phyloP scores from a whole-genome alignment of 2,329 filamentous ascomycete species.

The Didymella pinodella region DNA sequence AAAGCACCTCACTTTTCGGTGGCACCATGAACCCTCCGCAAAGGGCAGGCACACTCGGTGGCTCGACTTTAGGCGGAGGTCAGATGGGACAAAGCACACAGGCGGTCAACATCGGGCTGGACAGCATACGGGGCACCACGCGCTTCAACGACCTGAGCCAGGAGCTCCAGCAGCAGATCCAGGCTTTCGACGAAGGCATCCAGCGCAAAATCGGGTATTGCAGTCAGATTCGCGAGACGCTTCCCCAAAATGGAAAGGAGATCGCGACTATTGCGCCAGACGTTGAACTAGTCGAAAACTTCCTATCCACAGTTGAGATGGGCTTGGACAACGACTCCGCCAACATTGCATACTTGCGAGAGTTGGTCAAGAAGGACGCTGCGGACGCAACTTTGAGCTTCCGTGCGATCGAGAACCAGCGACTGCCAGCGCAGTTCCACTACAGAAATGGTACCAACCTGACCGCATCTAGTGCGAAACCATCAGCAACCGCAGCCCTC shows the following conservation, averaged over 20 bases:
- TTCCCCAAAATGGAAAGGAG: slow-evolving; percentile 68
- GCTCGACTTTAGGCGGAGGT: slow-evolving; percentile 33
- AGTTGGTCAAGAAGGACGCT: slow-evolving; percentile 69
- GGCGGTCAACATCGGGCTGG: slow-evolving; percentile 48
- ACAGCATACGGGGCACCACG: slow-evolving; percentile 82
- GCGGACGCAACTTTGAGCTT: slow-evolving; percentile 75
- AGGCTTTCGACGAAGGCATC: slow-evolving; percentile 80
- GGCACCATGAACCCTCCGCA: slow-evolving; percentile 43
- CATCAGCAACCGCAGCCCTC: slow-evolving; percentile 36
- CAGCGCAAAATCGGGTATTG: slow-evolving; percentile 78
- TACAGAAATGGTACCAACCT: slow-evolving; percentile 56
- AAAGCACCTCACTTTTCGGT: slow-evolving; percentile 46
- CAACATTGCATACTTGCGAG: slow-evolving; percentile 65
- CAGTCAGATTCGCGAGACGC: slow-evolving; percentile 74
- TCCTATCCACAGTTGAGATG: slow-evolving; percentile 69
- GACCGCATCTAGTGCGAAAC: slow-evolving; percentile 40
- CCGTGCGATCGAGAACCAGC: slow-evolving; percentile 76
- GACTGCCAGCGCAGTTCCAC: slow-evolving; percentile 71
- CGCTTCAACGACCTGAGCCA: slow-evolving; percentile 91
- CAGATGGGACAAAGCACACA: slow-evolving; percentile 41
- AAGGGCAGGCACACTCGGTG: slow-evolving; percentile 36
- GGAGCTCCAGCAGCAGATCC: slow-evolving; percentile 79
- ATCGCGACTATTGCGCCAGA: slow-evolving; percentile 71
- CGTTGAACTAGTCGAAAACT: slow-evolving; percentile 68
- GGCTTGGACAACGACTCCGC: slow-evolving; percentile 69